These are phyloP conservation scores for Simplicillium aogashimaense DNA, from an alignment of 2,329 filamentous ascomycete genomes.

Conservation along the genomic window DNA sequence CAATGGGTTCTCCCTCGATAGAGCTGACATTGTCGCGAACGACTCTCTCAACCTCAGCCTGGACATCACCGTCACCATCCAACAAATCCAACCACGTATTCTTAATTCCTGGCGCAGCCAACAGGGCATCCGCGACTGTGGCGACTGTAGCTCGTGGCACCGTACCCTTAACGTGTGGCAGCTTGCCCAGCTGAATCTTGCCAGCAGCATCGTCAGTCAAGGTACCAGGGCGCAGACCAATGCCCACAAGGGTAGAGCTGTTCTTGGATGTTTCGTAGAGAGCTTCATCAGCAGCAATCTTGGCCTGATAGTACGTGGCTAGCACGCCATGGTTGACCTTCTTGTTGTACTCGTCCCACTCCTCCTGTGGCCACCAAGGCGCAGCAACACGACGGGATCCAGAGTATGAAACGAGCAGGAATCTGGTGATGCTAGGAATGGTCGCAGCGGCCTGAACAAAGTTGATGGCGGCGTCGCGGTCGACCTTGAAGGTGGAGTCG, in stretches of 20 bases:
- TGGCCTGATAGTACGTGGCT: constrained; percentile 48
- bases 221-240: constrained; percentile 42
- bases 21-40: constrained; percentile 39
- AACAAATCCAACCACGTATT: constrained; percentile 46
- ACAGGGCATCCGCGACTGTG: constrained; percentile 41
- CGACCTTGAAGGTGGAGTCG: constrained; percentile 45
- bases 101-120: constrained; percentile 36
- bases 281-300: constrained; percentile 48
- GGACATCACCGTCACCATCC: constrained; percentile 39
- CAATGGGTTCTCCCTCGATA: constrained; percentile 40
- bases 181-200: constrained; percentile 36
- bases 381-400: constrained; percentile 40
- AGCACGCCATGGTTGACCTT: constrained; percentile 29
- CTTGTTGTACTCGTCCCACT: constrained; percentile 35
- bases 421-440: constrained; percentile 44
- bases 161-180: constrained; percentile 21
- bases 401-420: constrained; percentile 55
- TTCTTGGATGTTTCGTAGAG: constrained; percentile 38
- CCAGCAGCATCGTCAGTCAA: constrained; percentile 40
- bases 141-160: constrained; percentile 52
- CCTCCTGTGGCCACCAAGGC: constrained; percentile 43
- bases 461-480: constrained; percentile 53
- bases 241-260: constrained; percentile 31
- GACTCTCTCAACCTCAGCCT: constrained; percentile 35
- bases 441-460: constrained; percentile 50